These are phyloP conservation scores for Anastatica hierochuntica DNA, from an alignment of 345 rosid genomes.

Conservation along the genomic window DNA sequence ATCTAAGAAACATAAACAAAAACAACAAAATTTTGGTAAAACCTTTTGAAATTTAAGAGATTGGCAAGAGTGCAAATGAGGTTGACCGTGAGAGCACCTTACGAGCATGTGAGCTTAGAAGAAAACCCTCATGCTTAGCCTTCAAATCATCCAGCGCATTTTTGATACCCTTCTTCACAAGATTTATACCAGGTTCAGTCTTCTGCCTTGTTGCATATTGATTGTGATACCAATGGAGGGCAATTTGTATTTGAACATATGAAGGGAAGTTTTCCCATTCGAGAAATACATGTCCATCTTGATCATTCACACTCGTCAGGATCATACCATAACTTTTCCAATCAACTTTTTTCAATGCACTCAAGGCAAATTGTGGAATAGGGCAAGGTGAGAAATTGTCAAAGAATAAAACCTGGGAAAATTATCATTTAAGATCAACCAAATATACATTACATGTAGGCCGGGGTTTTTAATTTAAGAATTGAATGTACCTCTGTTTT, in stretches of 20 bases:
- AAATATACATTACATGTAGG: not conserved
- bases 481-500: conserved; percentile 54
- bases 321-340: conserved; percentile 86
- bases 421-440: not conserved
- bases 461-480: not conserved
- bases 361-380: conserved; percentile 36
- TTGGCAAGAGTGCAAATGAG: not conserved
- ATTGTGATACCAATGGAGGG: conserved; percentile 56
- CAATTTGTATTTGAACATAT: conserved; percentile 40
- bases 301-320: conserved; percentile 35
- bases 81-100: conserved; percentile 37
- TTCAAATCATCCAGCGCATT: conserved; percentile 74
- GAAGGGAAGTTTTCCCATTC: conserved; percentile 71
- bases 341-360: conserved; percentile 50
- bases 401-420: conserved; percentile 62
- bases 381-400: conserved; percentile 57
- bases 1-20: conserved; percentile 31
- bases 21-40: not conserved
- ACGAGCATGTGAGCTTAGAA: conserved; percentile 60
- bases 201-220: conserved; percentile 55
- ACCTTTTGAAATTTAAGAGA: not conserved
- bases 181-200: conserved; percentile 33
- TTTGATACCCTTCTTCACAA: conserved; percentile 50
- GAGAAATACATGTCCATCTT: conserved; percentile 35
- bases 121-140: conserved; percentile 55